Evolutionary conservation across 23 red algal species (phyloP).

Genomic region (Gracilaria gracilis): DNA sequence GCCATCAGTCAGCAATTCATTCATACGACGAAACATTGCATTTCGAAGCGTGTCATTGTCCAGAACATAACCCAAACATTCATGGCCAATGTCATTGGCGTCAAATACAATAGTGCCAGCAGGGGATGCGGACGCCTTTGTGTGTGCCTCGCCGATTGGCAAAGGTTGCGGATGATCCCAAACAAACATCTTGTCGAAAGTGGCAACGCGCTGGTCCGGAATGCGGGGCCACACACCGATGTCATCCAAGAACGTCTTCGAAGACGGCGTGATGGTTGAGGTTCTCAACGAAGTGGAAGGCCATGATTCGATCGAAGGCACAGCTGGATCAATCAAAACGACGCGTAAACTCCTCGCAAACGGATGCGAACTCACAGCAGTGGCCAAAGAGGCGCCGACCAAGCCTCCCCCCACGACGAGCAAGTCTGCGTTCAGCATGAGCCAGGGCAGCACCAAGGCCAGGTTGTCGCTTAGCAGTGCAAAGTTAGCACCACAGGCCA

Average conservation of each 20-base stretch:
- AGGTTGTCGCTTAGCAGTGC: background rate
- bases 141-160: background rate
- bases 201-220: slow-evolving; percentile 47
- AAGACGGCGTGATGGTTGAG: slow-evolving; percentile 78
- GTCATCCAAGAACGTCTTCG: slow-evolving; percentile 73
- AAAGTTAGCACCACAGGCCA: too few relatives aligned
- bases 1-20: slow-evolving; percentile 20
- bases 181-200: slow-evolving; percentile 79
- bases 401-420: slow-evolving; percentile 87
- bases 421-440: slow-evolving; percentile 59
- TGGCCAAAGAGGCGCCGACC: slow-evolving; percentile 82
- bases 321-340: slow-evolving; percentile 61
- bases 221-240: slow-evolving; percentile 78
- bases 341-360: slow-evolving; percentile 5
- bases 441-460: background rate
- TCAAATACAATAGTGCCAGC: slow-evolving; percentile 63
- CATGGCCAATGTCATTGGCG: slow-evolving; percentile 36
- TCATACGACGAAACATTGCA: slow-evolving; percentile 62
- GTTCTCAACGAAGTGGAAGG: slow-evolving; percentile 66
- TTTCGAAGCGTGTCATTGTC: slow-evolving; percentile 74
- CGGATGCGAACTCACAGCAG: slow-evolving; percentile 61
- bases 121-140: slow-evolving; percentile 1
- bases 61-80: slow-evolving; percentile 65
- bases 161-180: slow-evolving; percentile 74
- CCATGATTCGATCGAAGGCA: slow-evolving; percentile 17